These are phyloP conservation scores for Cutaneotrichosporon mucoides DNA, from an alignment of 1,284 basidiomycete genomes.

Conservation along the genomic window DNA sequence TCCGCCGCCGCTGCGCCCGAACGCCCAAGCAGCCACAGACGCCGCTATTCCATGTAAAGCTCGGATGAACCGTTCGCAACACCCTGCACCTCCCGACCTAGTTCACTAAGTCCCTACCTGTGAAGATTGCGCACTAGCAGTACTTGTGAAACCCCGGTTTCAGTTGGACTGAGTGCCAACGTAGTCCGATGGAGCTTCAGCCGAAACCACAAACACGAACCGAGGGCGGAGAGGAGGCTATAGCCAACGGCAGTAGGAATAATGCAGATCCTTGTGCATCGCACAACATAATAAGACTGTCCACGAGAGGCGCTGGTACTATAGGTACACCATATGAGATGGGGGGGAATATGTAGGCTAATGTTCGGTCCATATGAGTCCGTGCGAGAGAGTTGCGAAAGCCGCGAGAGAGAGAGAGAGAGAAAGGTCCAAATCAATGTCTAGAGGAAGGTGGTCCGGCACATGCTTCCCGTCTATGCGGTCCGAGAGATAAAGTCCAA, in stretches of 20 bases:
- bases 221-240: too few relatives aligned
- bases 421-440: slow-evolving; percentile 3
- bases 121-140: too few relatives aligned
- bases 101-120: too few relatives aligned
- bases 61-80: too few relatives aligned
- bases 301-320: not conserved
- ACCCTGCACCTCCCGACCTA: too few relatives aligned
- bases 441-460: slow-evolving; percentile 1
- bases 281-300: slow-evolving; percentile 4
- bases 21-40: too few relatives aligned
- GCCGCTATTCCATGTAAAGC: too few relatives aligned
- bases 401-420: not conserved
- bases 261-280: not conserved
- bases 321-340: not conserved
- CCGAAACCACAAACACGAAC: too few relatives aligned
- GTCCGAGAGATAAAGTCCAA: not conserved
- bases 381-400: not conserved
- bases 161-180: too few relatives aligned
- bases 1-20: too few relatives aligned
- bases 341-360: not conserved
- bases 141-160: too few relatives aligned
- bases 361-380: not conserved
- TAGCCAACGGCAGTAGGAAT: not conserved
- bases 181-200: too few relatives aligned
- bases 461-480: not conserved